Base-by-base conservation (phyloP, 2,329 filamentous ascomycete species). In the Arthrobotrys megalospora region DNA sequence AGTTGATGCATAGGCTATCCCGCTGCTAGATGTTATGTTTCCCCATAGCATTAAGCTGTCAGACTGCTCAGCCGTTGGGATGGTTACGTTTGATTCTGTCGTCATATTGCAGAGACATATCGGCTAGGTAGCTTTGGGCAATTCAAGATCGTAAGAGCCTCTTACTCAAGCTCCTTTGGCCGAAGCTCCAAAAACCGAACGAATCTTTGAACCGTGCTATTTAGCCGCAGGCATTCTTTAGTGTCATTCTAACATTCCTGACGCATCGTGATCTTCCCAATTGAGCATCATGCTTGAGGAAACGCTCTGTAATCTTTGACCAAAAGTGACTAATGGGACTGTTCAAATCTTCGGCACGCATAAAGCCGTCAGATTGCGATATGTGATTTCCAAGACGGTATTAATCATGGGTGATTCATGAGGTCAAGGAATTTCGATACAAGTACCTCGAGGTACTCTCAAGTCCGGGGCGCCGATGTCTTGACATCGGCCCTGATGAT, bases 391-490 rank as follows among this genome's bases (percentile, higher is more conserved):
- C n/a, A n/a, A 19, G 1, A 63, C 19, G 24, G 0, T 64, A 64
- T 48, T 64, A 67, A 32, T 67, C 12, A 28, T 45, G 19, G 12
- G 36, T 53, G 21, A 67, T 36, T 67, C 47, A 55, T 38, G n/a
- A 45, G 12, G 14, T 50, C 41, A 7, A 48, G 5, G 24, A 55
- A 2, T 6, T 34, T 28, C 8, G 36, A 36, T 14, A 36, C 10
- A 75, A 36, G 70, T 75, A 75, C 70, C 53, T 53, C 45, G 19
- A 53, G 34, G 70, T 75, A 75, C 70, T 28, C n/a, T 16, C 12
- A 55, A 32, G 19, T 21, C 47, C 32, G 11, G 34, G 19, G 34
- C 19, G 6, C 10, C 5, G 36, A n/a, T 2, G 14, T 12, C 14
- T 21, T 24, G 19, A 43, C 19, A 8, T 21, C 43, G 24, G 41